Percentiles rank a stretch among this genome's conserved stretches.
Evolutionary conservation across 257 asterid species (phyloP).

Genomic region (Dorcoceras hygrometricum): DNA sequence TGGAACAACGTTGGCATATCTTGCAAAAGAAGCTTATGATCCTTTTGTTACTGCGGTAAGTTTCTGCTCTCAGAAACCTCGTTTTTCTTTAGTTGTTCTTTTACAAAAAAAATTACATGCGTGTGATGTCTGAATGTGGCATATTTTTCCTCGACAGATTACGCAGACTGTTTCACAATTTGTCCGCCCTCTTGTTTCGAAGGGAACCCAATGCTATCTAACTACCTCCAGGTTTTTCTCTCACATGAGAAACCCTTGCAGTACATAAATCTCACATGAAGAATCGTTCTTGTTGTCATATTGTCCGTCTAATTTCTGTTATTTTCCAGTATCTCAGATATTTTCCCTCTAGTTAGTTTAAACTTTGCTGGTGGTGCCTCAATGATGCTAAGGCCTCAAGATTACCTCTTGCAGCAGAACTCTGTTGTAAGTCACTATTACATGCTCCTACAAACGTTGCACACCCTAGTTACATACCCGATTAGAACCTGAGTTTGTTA

Average conservation of each 20-base stretch:
- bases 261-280: not conserved
- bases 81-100: not conserved
- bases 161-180: slow-evolving; percentile 56
- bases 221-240: slow-evolving; percentile 67
- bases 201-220: slow-evolving; percentile 80
- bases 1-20: slow-evolving; percentile 93
- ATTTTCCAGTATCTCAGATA: slow-evolving; percentile 49
- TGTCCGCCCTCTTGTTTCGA: slow-evolving; percentile 52
- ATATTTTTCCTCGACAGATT: slow-evolving; percentile 46
- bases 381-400: slow-evolving; percentile 75
- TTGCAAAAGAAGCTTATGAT: slow-evolving; percentile 83
- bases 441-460: not conserved
- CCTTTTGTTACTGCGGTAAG: slow-evolving; percentile 79
- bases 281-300: slow-evolving; percentile 10
- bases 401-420: slow-evolving; percentile 92
- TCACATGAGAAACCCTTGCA: not conserved
- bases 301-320: not conserved
- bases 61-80: slow-evolving; percentile 9
- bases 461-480: not conserved
- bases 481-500: slow-evolving; percentile 2
- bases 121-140: not conserved
- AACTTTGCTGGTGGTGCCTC: slow-evolving; percentile 88
- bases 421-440: slow-evolving; percentile 63
- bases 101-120: slow-evolving; percentile 2
- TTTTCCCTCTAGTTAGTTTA: slow-evolving; percentile 74